Evolutionary conservation across 805 yeast genomes (phyloP).

Genomic region (Spencermartinsiella europaea): DNA sequence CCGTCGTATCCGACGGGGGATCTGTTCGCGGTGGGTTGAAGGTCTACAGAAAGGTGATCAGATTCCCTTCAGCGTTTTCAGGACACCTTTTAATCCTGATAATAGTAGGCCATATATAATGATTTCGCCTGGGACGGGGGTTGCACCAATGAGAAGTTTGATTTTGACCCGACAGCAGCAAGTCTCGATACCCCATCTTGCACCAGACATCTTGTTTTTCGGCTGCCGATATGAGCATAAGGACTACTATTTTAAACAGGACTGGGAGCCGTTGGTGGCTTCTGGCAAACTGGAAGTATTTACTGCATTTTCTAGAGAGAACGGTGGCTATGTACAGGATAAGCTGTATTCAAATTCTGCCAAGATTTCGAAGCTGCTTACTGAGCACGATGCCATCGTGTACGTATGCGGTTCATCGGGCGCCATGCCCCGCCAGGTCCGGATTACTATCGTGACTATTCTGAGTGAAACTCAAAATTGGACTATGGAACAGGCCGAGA

Average conservation of each 20-base stretch:
- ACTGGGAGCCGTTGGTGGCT: conserved; percentile 41
- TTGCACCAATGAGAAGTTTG: conserved; percentile 84
- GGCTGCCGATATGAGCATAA: conserved; percentile 66
- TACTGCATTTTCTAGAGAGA: conserved; percentile 44
- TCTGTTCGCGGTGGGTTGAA: conserved; percentile 75
- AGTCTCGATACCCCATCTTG: not conserved
- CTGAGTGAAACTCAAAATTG: conserved; percentile 44
- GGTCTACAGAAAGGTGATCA: conserved; percentile 43
- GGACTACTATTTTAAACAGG: conserved; percentile 62
- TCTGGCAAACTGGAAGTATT: conserved; percentile 34
- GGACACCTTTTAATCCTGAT: conserved; percentile 39
- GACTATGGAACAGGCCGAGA: conserved; percentile 42
- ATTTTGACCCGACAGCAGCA: conserved; percentile 36
- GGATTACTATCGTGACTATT: conserved; percentile 69
- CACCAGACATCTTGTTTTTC: conserved; percentile 50
- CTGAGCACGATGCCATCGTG: conserved; percentile 52
- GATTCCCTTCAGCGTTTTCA: conserved; percentile 42
- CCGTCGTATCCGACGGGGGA: conserved; percentile 68
- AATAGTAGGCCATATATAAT: conserved; percentile 51
- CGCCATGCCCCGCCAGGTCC: conserved; percentile 83
- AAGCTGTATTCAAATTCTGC: conserved; percentile 48
- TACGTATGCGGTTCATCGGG: conserved; percentile 94
- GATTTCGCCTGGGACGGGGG: conserved; percentile 93
- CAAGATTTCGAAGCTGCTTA: conserved; percentile 47
- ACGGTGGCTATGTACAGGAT: conserved; percentile 72